Evolutionary conservation across 1,284 basidiomycete species (phyloP), one percentile per base, ranked within the genome.

Genomic region (Porphyrellus sp.): DNA sequence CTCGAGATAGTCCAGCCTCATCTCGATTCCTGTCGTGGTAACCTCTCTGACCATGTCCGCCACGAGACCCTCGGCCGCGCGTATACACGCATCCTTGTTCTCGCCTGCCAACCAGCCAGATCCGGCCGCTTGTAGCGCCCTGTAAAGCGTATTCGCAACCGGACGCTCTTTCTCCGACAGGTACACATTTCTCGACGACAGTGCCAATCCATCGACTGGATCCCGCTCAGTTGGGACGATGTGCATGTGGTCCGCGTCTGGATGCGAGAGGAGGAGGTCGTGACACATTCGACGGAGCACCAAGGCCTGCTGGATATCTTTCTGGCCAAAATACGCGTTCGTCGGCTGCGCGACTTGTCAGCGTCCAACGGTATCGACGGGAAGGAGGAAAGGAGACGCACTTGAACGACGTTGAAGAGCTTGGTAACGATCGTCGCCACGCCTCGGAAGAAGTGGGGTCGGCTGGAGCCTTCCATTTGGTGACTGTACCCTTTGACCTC

Each of bases 351-450:
- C 7, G 24, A 21, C 25, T 6, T 13, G 39, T 61, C 38, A 53
- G 46, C 21, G 18, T 34, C 30, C 27, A n/a, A 21, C 1, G 4
- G 31, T 16, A 42, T 44, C 42, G 24, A 48, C 2, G 5, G 8
- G 20, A 13, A 15, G 18, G 9, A 30, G 25, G 12, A 28, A 24
- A 11, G 20, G 34, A 5, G 28, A 66, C 77, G 50, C 52, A 90
- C 91, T 76, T 96, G 84, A 39, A 98, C 81, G 42, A 85, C 83
- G 67, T 98, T 95, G 77, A 98, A 98, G 13, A 98, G 78, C 71
- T 98, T 99, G 4, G 91, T 90, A 52, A 96, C 93, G 43, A 98
- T 86, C 0, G 96, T 99, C 0, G 94, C 91, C 3, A 99, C 96
- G 4, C 96, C 96, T 52, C 93, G 82, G 75, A 99, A 98, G 75